phyloP scores from a whole-genome alignment of 2,329 filamentous ascomycete species.

The Colletotrichum chrysophilum region DNA sequence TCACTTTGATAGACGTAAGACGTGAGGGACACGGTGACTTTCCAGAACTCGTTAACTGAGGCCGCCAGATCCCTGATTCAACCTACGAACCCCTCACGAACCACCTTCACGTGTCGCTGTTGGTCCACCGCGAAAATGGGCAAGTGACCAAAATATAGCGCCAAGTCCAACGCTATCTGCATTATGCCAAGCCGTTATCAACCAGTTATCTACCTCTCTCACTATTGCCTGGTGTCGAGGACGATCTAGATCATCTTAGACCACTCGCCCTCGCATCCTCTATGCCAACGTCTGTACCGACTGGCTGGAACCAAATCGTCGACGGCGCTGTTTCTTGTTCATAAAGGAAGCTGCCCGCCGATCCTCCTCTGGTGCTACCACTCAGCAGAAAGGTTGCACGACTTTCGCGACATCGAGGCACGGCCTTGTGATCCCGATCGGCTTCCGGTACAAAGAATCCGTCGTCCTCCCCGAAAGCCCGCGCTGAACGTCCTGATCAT shows the following conservation, averaged over 20 bases:
- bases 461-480: background rate
- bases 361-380: background rate
- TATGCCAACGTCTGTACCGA: background rate
- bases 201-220: background rate
- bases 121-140: background rate
- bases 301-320: background rate
- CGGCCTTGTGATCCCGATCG: background rate
- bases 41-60: too few relatives aligned
- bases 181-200: background rate
- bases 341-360: background rate
- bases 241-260: background rate
- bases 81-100: background rate
- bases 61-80: too few relatives aligned
- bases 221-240: background rate
- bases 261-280: background rate
- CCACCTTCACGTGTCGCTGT: constrained; percentile 7
- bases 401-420: background rate
- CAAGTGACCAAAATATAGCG: background rate
- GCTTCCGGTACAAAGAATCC: background rate
- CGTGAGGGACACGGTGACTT: too few relatives aligned
- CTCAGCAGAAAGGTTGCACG: background rate
- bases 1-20: background rate
- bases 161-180: background rate
- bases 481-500: background rate
- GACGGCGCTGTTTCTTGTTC: background rate